Conservation (phyloP, 2,329 filamentous ascomycete genomes). For the Talaromyces sp. region DNA sequence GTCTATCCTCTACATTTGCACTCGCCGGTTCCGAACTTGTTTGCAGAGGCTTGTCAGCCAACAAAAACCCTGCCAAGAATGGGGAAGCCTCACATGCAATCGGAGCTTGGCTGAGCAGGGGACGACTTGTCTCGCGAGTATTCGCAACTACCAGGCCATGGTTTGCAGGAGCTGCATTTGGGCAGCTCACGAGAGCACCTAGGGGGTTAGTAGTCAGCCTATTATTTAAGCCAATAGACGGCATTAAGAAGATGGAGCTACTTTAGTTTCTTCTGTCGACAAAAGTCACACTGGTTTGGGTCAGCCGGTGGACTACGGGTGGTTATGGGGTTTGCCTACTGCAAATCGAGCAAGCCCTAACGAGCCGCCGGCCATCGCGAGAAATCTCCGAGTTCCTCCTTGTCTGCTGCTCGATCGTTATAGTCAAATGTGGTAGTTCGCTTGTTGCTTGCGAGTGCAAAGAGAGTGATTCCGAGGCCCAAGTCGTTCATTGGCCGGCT, state of each 20-base stretch:
- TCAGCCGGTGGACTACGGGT: neutral
- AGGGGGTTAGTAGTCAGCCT: neutral
- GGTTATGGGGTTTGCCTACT: neutral
- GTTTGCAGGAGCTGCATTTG: constrained; percentile 13
- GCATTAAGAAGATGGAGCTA: neutral
- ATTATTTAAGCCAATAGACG: neutral
- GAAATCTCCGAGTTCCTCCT: neutral
- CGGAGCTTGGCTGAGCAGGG: neutral
- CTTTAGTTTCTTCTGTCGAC: constrained; percentile 13
- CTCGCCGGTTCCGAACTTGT: neutral
- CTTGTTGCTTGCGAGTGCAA: no score
- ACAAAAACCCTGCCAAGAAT: neutral
- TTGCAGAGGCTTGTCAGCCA: neutral
- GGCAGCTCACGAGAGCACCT: constrained; percentile 14
- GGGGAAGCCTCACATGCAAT: no score
- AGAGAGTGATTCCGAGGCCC: no score
- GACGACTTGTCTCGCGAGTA: constrained; percentile 10
- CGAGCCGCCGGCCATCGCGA: neutral
- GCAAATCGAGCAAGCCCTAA: neutral
- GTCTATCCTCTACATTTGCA: neutral
- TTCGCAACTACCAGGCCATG: constrained; percentile 13
- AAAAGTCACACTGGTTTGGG: constrained; percentile 8
- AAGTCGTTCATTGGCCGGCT: neutral
- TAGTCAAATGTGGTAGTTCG: no score
- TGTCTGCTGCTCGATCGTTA: neutral